Conservation (phyloP, 1,284 basidiomycete species). For the Porodaedalea pini region DNA sequence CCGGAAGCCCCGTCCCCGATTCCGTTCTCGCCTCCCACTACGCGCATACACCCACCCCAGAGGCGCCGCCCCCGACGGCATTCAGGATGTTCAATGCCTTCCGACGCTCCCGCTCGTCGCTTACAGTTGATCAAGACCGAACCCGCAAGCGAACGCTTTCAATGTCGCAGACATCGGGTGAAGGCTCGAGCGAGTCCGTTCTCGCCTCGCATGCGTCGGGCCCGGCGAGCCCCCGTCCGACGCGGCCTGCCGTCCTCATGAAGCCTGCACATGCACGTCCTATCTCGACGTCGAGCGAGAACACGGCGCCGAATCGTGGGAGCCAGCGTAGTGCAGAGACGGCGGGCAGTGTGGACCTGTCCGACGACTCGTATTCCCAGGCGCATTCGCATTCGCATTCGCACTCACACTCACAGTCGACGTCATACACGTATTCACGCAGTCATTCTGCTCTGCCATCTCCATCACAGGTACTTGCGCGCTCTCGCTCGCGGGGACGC, state of each 20-base stretch:
- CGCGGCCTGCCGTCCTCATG: slow-evolving; percentile 32
- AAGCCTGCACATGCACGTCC: slow-evolving; percentile 28
- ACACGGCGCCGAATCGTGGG: slow-evolving; percentile 31
- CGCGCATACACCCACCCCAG: slow-evolving; percentile 25
- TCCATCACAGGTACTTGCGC: neutral
- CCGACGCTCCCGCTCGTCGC: slow-evolving; percentile 53
- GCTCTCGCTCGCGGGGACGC: slow-evolving; percentile 2
- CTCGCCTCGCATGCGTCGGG: slow-evolving; percentile 6
- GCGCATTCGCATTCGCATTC: slow-evolving; percentile 4
- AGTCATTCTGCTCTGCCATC: slow-evolving; percentile 1
- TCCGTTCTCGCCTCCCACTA: slow-evolving; percentile 48
- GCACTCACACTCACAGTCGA: slow-evolving; percentile 1
- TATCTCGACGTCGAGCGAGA: slow-evolving; percentile 34
- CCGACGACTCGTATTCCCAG: slow-evolving; percentile 11
- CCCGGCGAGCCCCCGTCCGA: slow-evolving; percentile 19
- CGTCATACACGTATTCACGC: neutral
- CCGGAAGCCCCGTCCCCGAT: slow-evolving; percentile 50
- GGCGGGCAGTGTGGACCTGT: slow-evolving; percentile 17
- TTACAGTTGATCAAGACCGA: slow-evolving; percentile 29
- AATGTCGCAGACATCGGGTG: slow-evolving; percentile 23
- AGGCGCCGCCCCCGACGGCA: slow-evolving; percentile 44
- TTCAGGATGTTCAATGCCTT: slow-evolving; percentile 64
- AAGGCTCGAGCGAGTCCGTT: slow-evolving; percentile 24
- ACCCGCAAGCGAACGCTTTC: neutral
- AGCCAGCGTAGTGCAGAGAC: slow-evolving; percentile 37